phyloP scores from a whole-genome alignment of 2,329 filamentous ascomycete genomes.

The Pyrenophora graminea region DNA sequence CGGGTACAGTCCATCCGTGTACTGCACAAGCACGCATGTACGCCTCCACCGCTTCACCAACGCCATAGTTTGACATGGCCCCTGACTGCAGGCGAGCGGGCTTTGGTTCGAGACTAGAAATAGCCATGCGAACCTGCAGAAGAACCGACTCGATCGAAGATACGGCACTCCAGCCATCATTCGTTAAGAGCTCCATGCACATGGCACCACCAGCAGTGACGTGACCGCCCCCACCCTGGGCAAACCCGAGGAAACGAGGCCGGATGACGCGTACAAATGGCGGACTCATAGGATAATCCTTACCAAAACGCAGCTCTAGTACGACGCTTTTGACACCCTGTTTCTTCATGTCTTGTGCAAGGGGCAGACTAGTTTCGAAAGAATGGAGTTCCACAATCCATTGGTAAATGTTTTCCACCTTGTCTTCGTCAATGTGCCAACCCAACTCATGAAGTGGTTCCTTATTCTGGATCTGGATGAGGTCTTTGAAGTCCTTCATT shows the following conservation, averaged over 20 bases:
- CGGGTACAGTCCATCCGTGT: constrained; percentile 76
- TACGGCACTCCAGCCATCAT: constrained; percentile 77
- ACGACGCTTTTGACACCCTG: constrained; percentile 69
- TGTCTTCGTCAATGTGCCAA: constrained; percentile 75
- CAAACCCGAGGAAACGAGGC: constrained; percentile 76
- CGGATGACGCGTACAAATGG: constrained; percentile 84
- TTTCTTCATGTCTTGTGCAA: constrained; percentile 74
- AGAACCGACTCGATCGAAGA: constrained; percentile 78
- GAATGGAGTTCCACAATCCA: constrained; percentile 91
- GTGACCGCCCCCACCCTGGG: constrained; percentile 77
- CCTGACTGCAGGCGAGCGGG: constrained; percentile 68
- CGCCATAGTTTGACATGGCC: constrained; percentile 60
- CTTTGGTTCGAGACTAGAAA: constrained; percentile 68
- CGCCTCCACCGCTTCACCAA: constrained; percentile 73
- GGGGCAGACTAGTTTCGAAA: constrained; percentile 69
- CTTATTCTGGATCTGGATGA: constrained; percentile 66
- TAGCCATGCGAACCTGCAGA: constrained; percentile 77
- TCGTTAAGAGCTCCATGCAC: constrained; percentile 81
- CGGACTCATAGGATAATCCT: constrained; percentile 74
- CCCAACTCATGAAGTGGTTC: constrained; percentile 70
- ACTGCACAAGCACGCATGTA: constrained; percentile 68
- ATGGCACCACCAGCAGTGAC: constrained; percentile 83
- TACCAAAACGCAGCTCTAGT: constrained; percentile 79
- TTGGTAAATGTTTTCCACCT: constrained; percentile 77
- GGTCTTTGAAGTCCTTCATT: constrained; percentile 65